phyloP scores from a whole-genome alignment of 192 early-diverging fungal species.

The Gamsiella multidivaricata region DNA sequence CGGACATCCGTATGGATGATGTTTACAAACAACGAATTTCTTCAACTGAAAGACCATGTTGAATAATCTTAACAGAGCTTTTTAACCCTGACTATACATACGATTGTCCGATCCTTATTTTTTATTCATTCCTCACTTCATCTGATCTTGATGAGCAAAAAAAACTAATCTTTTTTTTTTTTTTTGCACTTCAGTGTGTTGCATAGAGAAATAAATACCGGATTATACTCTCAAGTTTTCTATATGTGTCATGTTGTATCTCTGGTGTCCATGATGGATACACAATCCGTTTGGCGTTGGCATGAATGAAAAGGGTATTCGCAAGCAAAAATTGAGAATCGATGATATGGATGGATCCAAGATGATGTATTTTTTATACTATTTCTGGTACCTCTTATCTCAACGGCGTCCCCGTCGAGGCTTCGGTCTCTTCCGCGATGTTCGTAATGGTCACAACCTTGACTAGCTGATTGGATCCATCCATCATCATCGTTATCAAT shows the following conservation, averaged over 20 bases:
- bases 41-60: slow-evolving; percentile 58
- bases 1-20: slow-evolving; percentile 42
- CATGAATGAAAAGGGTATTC: too few species aligned
- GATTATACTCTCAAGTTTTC: background rate
- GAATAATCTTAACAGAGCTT: slow-evolving; percentile 57
- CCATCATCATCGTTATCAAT: slow-evolving; percentile 16
- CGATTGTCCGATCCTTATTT: background rate
- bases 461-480: slow-evolving; percentile 50
- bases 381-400: slow-evolving; percentile 56
- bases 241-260: background rate
- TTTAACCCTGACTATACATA: slow-evolving; percentile 53
- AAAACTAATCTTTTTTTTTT: slow-evolving; percentile 7
- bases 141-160: background rate
- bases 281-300: too few species aligned
- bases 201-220: slow-evolving; percentile 10
- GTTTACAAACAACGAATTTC: slow-evolving; percentile 58
- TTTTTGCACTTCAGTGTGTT: slow-evolving; percentile 4
- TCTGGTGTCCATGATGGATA: too few species aligned
- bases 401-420: slow-evolving; percentile 51
- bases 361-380: slow-evolving; percentile 48
- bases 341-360: slow-evolving; percentile 26
- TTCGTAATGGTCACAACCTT: slow-evolving; percentile 46
- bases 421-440: slow-evolving; percentile 45
- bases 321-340: too few species aligned
- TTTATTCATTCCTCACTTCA: background rate